Evolutionary conservation across 1,284 basidiomycete genomes (phyloP).

Genomic region (Heterobasidion irregulare): DNA sequence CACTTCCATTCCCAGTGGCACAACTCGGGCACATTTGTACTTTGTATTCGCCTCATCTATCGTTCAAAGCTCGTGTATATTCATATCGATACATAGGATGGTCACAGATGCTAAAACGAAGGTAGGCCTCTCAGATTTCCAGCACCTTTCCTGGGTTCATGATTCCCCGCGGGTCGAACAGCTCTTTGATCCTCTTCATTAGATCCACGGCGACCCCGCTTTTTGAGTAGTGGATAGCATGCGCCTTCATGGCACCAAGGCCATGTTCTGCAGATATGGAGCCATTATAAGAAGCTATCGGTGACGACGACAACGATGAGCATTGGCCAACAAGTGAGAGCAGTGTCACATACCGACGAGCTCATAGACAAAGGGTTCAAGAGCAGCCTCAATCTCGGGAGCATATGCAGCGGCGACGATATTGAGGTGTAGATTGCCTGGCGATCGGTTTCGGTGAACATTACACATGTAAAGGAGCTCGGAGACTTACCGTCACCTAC

Average conservation of each 20-base stretch:
- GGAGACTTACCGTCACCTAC: slow-evolving; percentile 80
- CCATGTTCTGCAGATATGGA: slow-evolving; percentile 98
- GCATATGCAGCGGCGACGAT: slow-evolving; percentile 83
- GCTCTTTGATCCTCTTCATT: slow-evolving; percentile 88
- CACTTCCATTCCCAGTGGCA: slow-evolving; percentile 1
- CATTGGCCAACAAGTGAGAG: background rate
- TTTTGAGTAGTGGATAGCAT: slow-evolving; percentile 89
- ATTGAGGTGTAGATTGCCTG: slow-evolving; percentile 94
- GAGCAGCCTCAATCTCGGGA: slow-evolving; percentile 74
- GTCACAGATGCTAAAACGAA: no score
- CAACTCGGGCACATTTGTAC: no score
- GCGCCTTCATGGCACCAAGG: slow-evolving; percentile 91
- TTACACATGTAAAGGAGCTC: slow-evolving; percentile 6
- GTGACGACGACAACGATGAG: background rate
- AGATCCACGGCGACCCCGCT: slow-evolving; percentile 68
- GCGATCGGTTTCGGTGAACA: slow-evolving; percentile 6
- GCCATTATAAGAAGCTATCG: slow-evolving; percentile 64
- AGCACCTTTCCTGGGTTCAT: slow-evolving; percentile 88
- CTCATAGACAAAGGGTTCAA: slow-evolving; percentile 97
- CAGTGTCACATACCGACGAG: slow-evolving; percentile 57
- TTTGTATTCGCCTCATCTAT: no score
- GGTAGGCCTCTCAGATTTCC: slow-evolving; percentile 8
- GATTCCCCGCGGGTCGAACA: slow-evolving; percentile 89
- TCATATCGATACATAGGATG: no score
- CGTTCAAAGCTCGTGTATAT: no score